Evolutionary conservation across 208 protist species (phyloP), one percentile per base, ranked within the genome.

Genomic region (Entamoeba moshkovskii): DNA sequence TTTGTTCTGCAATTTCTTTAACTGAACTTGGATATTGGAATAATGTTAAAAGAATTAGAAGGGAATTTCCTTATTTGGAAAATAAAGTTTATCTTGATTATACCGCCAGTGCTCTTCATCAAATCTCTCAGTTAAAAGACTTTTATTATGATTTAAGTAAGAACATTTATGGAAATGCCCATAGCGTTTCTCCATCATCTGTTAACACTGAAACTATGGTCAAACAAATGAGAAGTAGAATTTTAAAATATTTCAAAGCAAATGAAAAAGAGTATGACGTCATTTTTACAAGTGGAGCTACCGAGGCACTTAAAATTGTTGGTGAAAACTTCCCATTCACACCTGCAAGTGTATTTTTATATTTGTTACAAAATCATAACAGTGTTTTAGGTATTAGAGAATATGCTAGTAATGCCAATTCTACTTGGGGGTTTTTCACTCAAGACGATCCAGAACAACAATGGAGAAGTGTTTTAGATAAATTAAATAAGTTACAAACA

Each of bases 221-320:
- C 16, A 45, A 42, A 46, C 5, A 45, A 45, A 92, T 45, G 38
- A 92, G 38, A 25, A 45, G 11, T 6, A 92, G 29, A 45, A 42
- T 92, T 45, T 45, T 92, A 45, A 45, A 92, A 25, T 92, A 46
- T 25, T 45, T 92, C 73, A 45, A 45, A 6, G 38, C 73, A 16
- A 46, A 42, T 46, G 29, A 15, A 66, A 38, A 85, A 16, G 93
- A 95, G n/a, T 95, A 96, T 49, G 46, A 92, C 22, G 94, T 96
- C n/a, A 49, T 96, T n/a, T 96, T 95, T 85, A 95, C 95, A 3
- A 94, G 94, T 38, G 95, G 95, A 8, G 91, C 94, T 0, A 96
- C 95, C 18, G 33, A 29, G 44, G 66, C 94, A 16, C 29, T 96
- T 13, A 95, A 96, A 48, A 46, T 94, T 25, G 66, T 96, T 8